phyloP scores from a whole-genome alignment of 2,329 filamentous ascomycete species.

The Acarospora socialis region DNA sequence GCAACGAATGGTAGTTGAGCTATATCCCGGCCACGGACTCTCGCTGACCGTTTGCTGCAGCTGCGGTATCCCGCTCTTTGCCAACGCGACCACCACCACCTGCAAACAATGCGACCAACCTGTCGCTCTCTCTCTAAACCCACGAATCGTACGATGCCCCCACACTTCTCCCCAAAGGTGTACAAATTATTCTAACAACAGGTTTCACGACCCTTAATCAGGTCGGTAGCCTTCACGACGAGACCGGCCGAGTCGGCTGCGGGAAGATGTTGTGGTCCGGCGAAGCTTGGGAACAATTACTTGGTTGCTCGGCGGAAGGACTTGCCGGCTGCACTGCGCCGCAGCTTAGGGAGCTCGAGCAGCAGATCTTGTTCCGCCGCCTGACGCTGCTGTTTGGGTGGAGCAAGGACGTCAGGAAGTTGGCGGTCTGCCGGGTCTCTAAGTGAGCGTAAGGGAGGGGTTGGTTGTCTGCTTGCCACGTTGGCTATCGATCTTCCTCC shows the following conservation, averaged over 20 bases:
- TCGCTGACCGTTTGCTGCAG: slow-evolving; percentile 9
- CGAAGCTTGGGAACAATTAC: slow-evolving; percentile 32
- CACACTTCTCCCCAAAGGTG: no score
- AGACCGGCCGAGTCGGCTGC: slow-evolving; percentile 29
- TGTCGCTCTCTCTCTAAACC: slow-evolving; percentile 12
- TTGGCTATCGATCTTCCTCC: no score
- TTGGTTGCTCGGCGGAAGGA: slow-evolving; percentile 29
- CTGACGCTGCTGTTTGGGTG: slow-evolving; percentile 34
- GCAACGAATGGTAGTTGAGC: slow-evolving; percentile 12
- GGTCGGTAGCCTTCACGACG: slow-evolving; percentile 20
- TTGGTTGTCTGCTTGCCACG: no score
- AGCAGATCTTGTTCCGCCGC: slow-evolving; percentile 30
- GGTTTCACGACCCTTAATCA: background rate
- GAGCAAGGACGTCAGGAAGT: slow-evolving; percentile 18
- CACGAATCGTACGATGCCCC: slow-evolving; percentile 10
- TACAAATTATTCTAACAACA: no score
- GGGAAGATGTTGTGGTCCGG: slow-evolving; percentile 33
- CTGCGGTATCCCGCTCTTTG: slow-evolving; percentile 32
- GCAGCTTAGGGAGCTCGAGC: slow-evolving; percentile 28
- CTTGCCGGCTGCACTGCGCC: slow-evolving; percentile 20
- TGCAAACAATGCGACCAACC: slow-evolving; percentile 12
- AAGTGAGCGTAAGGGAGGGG: slow-evolving; percentile 9
- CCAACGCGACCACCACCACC: slow-evolving; percentile 22
- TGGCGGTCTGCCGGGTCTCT: slow-evolving; percentile 17
- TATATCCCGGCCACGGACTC: background rate